Evolutionary conservation across 139 green algal genomes (phyloP), one percentile per base, ranked within the genome.

Genomic region (Chlorella sp.): DNA sequence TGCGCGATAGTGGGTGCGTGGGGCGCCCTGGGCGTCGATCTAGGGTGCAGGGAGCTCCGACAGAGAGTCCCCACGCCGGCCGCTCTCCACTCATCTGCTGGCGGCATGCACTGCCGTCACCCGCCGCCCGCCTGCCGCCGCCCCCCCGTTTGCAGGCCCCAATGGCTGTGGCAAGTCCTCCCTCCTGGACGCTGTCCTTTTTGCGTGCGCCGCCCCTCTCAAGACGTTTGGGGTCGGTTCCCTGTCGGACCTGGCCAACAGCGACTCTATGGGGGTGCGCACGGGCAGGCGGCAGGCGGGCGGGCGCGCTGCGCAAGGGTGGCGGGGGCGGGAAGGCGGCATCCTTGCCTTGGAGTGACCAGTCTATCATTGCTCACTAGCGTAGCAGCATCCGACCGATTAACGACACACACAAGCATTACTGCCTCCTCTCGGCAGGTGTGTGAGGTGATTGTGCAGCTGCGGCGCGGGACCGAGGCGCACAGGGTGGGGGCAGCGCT

Each of bases 111-210:
- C 36, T 3, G 14, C 28, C 40, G 15, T 28, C 42, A n/a, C 16
- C 28, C 26, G n/a, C 39, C 42, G 14, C 32, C 28, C 69, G 28
- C 36, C 37, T 3, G 37, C 36, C 32, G 15, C 39, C 42, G 32
- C 21, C n/a, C 34, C n/a, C 79, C 37, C 39, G 14, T 22, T 3
- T n/a, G n/a, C 86, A 89, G 92, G 92, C 7, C 83, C 90, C 42
- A 96, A 96, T 66, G 94, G 94, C 61, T 90, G 89, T 42, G 94
- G 94, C 89, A 96, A 96, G 89, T 93, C 88, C 53, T 91, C 90
- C 15, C 91, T 96, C 37, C 87, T 96, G 37, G 92, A 95, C 60
- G 92, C 90, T 9, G 30, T 95, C 1, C 86, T 88, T 26, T 95
- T 94, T 40, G 93, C 92, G 0, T 90, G 86, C 37, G 87, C 87